Conservation (phyloP, 345 rosid species). For the Eutrema japonicum region DNA sequence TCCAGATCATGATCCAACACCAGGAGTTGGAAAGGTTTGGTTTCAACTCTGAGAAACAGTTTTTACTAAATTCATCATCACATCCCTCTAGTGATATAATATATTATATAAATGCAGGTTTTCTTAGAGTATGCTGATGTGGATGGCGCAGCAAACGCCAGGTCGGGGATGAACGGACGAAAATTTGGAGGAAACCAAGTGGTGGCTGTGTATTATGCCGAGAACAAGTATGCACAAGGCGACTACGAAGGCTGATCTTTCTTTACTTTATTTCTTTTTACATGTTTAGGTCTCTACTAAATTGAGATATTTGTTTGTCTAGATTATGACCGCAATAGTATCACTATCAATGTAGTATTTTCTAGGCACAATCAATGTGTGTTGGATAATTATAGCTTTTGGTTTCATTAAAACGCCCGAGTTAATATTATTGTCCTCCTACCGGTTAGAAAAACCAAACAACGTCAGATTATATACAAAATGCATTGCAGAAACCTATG, state of each 20-base stretch:
- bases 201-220: too few species aligned
- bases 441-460: neutral
- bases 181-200: too few species aligned
- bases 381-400: neutral
- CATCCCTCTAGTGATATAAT: too few species aligned
- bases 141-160: too few species aligned
- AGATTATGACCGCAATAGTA: conserved; percentile 18
- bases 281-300: conserved; percentile 12
- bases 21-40: too few species aligned
- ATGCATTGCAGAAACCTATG: neutral
- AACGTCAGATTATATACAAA: neutral
- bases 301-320: conserved; percentile 13
- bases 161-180: too few species aligned
- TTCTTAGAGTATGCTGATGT: too few species aligned
- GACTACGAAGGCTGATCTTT: conserved; percentile 60
- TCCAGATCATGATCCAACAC: too few species aligned
- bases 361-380: neutral
- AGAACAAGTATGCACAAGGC: too few species aligned
- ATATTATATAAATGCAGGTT: too few species aligned
- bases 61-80: too few species aligned
- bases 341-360: neutral
- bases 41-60: too few species aligned
- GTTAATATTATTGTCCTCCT: neutral
- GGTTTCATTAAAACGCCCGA: neutral
- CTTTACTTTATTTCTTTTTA: conserved; percentile 10